Base-by-base conservation (phyloP, 495 filamentous ascomycete genomes). In the Penicillium desertorum region DNA sequence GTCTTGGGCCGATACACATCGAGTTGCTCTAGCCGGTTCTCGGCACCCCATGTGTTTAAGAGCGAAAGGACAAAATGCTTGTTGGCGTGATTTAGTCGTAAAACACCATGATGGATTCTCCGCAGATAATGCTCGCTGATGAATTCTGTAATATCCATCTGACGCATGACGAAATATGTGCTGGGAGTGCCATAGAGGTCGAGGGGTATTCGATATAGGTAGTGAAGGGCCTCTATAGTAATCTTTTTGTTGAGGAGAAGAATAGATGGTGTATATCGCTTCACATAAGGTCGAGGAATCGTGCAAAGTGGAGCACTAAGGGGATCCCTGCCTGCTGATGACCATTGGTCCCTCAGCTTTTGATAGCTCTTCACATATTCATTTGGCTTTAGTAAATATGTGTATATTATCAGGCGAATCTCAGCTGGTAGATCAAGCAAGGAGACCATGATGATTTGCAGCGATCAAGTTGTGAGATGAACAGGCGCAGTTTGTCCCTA, bases 131-230 rank as follows among this genome's bases (percentile, higher is more conserved):
- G 42, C 51, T 65, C 62, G 19, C 56, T 47, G 22, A 68, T 61
- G 16, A 65, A 68, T 36, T 65, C 60, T 0, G 57, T 57, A 29
- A 63, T 63, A 49, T 65, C 62, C 59, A 67, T 62, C 29, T 59
- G 59, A 32, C 57, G 59, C 43, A 65, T 58, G 3, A 55, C 43
- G 23, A 67, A 60, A 42, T 62, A 58, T 20, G 62, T 65, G 9
- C 12, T 14, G 0, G 65, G 59, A 0, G 62, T 56, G 0, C 62
- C 62, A 14, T 57, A 37, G 5, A 65, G 54, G 4, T 23, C 51
- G 43, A 68, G 57, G 0, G 59, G 57, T 27, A 60, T 61, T 25
- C 50, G 57, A 54, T 66, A 64, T 5, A 66, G 22, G 25, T 64
- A 32, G 34, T 59, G 16, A 19, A 64, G 61, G 1, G 66, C 63